Evolutionary conservation across 768 basidiomycete species (phyloP), one percentile per base, ranked within the genome.

Genomic region (Termitomyces sp.): DNA sequence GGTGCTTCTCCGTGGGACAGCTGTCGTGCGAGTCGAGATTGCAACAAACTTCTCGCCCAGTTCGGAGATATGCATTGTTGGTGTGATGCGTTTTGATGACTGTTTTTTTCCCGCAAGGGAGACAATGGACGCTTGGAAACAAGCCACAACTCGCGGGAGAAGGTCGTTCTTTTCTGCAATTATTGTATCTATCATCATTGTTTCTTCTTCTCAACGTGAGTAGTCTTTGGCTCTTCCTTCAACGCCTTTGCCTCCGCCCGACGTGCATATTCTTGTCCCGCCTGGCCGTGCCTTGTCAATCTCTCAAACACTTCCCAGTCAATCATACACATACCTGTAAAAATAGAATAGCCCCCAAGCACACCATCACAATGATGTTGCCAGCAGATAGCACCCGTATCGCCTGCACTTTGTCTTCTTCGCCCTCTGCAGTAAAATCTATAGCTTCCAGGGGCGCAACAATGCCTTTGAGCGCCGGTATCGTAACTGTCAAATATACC

Each of bases 181-280:
- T 20, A 51, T 46, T 42, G 20, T 20, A 34, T 54, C n/a, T 31
- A 31, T 45, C 48, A 42, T 59, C 29, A 78, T 60, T 77, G 74
- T 41, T 73, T 69, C 66, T 79, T 79, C 67, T 78, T 77, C 63
- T 68, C 70, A 45, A 60, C 16, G 16, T 24, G 33, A 50, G 49
- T 50, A 10, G 50, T 58, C 37, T 50, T 48, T 62, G 68, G 66
- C 65, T 69, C 63, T 63, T 69, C 68, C 45, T 68, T 52, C 12
- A 15, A 1, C 7, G n/a, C 77, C 60, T 73, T 77, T 42, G 79
- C 79, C 65, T 90, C 90, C 49, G 74, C 61, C 29, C 88, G 83
- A 58, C 75, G 77, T 29, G 89, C 90, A 66, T 88, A 94, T 75
- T 92, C 92, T 67, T 94, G 92, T 22, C 92, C 93, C 55, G 83